Conservation (phyloP, 805 yeast genomes). For the Kazachstania africana region DNA sequence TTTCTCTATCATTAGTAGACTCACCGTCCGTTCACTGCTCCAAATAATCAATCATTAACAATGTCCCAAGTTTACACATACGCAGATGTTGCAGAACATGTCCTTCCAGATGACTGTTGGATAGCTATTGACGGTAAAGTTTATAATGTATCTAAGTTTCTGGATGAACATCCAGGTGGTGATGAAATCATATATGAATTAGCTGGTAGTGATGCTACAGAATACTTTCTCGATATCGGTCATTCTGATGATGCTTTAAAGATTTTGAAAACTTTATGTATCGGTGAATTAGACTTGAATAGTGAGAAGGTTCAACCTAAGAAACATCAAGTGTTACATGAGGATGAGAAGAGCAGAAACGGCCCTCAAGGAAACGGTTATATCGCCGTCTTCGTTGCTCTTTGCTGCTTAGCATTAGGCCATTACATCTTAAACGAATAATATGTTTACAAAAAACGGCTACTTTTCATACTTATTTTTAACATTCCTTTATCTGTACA, state of each 20-base stretch:
- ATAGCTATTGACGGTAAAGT: constrained; percentile 73
- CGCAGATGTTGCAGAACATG: constrained; percentile 64
- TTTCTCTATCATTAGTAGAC: too few relatives aligned
- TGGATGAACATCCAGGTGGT: constrained; percentile 65
- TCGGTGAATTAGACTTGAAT: constrained; percentile 72
- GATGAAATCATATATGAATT: constrained; percentile 67
- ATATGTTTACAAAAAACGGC: neutral
- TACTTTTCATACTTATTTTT: neutral
- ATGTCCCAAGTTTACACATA: constrained; percentile 45
- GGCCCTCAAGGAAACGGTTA: constrained; percentile 61
- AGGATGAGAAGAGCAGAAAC: constrained; percentile 27
- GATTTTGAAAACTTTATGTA: constrained; percentile 49
- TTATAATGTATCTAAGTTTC: constrained; percentile 61
- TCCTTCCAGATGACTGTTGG: constrained; percentile 71
- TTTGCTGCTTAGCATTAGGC: constrained; percentile 19
- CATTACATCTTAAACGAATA: constrained; percentile 19
- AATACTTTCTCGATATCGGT: constrained; percentile 82
- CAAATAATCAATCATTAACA: constrained; percentile 1
- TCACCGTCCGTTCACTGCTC: too few relatives aligned
- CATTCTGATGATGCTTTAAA: constrained; percentile 95
- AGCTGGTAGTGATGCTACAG: constrained; percentile 79
- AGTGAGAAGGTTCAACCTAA: constrained; percentile 25
- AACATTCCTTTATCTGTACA: neutral
- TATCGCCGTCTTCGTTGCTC: constrained; percentile 75
- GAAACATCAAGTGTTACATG: constrained; percentile 18